Percentiles rank a stretch among this genome's conserved stretches.
phyloP scores from a whole-genome alignment of 805 yeast genomes.

The Schizosaccharomyces lindneri region DNA sequence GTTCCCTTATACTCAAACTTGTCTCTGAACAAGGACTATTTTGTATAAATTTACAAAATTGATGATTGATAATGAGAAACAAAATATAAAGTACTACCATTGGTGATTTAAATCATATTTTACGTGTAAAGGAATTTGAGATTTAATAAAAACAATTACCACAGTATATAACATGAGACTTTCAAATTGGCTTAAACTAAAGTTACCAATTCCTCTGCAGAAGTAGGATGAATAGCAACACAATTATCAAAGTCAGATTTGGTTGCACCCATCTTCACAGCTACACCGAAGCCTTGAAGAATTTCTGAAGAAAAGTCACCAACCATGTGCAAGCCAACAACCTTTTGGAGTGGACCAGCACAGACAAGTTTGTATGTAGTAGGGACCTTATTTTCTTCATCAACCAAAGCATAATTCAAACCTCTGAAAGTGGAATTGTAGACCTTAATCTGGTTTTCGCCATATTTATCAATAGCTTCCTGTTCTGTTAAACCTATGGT shows the following conservation, averaged over 20 bases:
- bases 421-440: conserved; percentile 67
- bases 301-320: conserved; percentile 85
- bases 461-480: conserved; percentile 55
- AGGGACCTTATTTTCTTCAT: conserved; percentile 40
- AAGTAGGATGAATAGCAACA: conserved; percentile 96
- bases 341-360: conserved; percentile 66
- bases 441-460: conserved; percentile 52
- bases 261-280: conserved; percentile 93
- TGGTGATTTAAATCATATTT: not conserved
- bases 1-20: too few relatives aligned
- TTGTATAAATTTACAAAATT: too few relatives aligned
- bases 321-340: conserved; percentile 79
- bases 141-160: not conserved
- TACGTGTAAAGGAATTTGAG: not conserved
- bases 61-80: too few relatives aligned
- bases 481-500: conserved; percentile 67
- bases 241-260: conserved; percentile 82
- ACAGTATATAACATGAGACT: not conserved
- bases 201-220: conserved; percentile 94
- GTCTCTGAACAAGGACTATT: too few relatives aligned
- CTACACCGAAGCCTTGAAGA: conserved; percentile 95
- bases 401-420: conserved; percentile 80
- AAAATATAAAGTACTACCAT: not conserved
- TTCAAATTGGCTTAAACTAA: conserved; percentile 18
- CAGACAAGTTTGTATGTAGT: conserved; percentile 65